Evolutionary conservation across 2,329 filamentous ascomycete genomes (phyloP).

Genomic region (Apiospora koreana): DNA sequence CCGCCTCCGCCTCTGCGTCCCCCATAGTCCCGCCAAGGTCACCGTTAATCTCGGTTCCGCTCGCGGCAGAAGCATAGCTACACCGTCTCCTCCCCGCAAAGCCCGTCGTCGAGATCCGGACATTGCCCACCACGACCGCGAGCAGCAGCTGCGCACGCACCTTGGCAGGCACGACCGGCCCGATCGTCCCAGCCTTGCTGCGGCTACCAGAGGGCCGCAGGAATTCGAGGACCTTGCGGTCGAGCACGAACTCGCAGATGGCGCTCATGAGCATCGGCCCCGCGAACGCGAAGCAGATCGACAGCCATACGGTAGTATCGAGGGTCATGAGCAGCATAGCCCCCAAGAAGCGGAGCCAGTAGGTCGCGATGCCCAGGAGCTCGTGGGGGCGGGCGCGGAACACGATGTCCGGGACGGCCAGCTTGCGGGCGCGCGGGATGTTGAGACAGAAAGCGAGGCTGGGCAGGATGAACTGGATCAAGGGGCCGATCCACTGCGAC

Average conservation of each 20-base stretch:
- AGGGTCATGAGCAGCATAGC: constrained; percentile 25
- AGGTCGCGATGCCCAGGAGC: constrained; percentile 29
- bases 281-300: constrained; percentile 31
- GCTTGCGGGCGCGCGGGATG: constrained; percentile 33
- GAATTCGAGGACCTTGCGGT: constrained; percentile 31
- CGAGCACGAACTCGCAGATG: constrained; percentile 32
- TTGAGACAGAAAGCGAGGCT: constrained; percentile 37
- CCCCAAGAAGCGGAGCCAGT: constrained; percentile 28
- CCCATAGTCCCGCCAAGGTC: neutral
- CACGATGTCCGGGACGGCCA: constrained; percentile 39
- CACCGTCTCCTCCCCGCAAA: constrained; percentile 18
- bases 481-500: constrained; percentile 34
- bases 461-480: constrained; percentile 37
- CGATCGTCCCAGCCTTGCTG: neutral
- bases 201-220: constrained; percentile 21
- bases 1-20: neutral
- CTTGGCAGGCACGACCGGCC: constrained; percentile 20
- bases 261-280: constrained; percentile 31
- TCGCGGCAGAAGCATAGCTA: neutral
- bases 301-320: constrained; percentile 30
- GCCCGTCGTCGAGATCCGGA: constrained; percentile 30
- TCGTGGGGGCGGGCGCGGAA: constrained; percentile 65
- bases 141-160: constrained; percentile 30
- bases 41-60: neutral
- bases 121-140: constrained; percentile 32